These are phyloP conservation scores for Nelumbo lutea DNA, from an alignment of 164 flowering plant species.

Conservation along the genomic window DNA sequence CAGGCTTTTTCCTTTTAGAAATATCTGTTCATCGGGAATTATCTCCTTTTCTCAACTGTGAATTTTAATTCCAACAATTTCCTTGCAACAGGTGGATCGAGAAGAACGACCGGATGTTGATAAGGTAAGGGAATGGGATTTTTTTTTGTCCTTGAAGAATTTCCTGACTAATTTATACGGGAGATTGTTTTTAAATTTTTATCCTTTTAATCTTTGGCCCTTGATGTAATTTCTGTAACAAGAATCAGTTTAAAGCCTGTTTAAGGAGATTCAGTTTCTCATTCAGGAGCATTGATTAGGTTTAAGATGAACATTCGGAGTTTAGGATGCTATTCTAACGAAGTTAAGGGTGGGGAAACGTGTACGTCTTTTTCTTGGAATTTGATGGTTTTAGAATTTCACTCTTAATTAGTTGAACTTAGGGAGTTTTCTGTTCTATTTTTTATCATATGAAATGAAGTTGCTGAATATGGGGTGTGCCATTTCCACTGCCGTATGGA, in stretches of 20 bases:
- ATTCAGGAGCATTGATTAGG: background rate
- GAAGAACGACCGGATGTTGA: slow-evolving; percentile 99
- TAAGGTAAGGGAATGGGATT: slow-evolving; percentile 43
- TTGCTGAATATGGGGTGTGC: no score
- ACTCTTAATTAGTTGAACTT: no score
- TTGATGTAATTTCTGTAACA: background rate
- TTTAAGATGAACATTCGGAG: background rate
- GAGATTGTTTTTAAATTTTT: no score
- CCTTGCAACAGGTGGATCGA: slow-evolving; percentile 72
- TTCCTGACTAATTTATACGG: background rate
- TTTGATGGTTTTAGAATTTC: no score
- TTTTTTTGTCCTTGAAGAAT: background rate
- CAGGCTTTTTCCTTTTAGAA: background rate
- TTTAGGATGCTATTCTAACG: background rate
- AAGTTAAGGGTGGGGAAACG: background rate
- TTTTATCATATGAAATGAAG: no score
- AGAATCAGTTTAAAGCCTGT: background rate
- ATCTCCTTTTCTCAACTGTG: background rate
- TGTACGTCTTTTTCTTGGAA: no score
- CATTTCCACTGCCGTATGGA: no score
- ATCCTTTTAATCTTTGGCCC: background rate
- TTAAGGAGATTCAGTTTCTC: background rate
- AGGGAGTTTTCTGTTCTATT: no score
- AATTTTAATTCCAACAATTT: slow-evolving; percentile 6
- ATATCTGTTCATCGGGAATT: background rate